A percentile compares a stretch with the other conserved stretches of the same genome.
These are phyloP conservation scores for Astrocystis sublimbata DNA, from an alignment of 495 filamentous ascomycete genomes.

Conservation along the genomic window DNA sequence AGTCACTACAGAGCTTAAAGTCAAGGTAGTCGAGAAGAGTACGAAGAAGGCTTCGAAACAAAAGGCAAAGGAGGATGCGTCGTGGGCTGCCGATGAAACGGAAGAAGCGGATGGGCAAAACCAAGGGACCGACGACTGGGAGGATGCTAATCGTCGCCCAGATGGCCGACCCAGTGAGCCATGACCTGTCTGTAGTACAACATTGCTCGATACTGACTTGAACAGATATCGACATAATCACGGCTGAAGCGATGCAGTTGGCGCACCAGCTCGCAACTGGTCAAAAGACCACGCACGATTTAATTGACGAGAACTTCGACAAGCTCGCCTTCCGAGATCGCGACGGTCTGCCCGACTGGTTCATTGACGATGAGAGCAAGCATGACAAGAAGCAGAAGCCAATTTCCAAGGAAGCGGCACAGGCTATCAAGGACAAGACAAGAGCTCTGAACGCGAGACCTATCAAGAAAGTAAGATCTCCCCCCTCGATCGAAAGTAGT, in stretches of 20 bases:
- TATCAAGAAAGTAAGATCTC: constrained; percentile 75
- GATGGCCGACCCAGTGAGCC: constrained; percentile 68
- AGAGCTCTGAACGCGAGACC: constrained; percentile 93
- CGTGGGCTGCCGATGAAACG: constrained; percentile 31
- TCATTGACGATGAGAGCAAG: constrained; percentile 85
- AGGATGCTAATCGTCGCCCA: constrained; percentile 62
- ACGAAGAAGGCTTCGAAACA: constrained; percentile 23
- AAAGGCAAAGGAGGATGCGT: constrained; percentile 31
- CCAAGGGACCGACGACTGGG: constrained; percentile 62
- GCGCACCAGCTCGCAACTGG: constrained; percentile 89
- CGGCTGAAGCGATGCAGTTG: constrained; percentile 98
- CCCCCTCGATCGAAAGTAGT: not conserved
- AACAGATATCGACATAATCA: constrained; percentile 94
- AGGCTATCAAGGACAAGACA: constrained; percentile 92
- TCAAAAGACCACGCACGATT: constrained; percentile 70
- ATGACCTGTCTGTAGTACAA: not conserved
- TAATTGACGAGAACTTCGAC: constrained; percentile 91
- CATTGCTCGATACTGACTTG: constrained; percentile 33
- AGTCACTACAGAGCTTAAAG: constrained; percentile 19
- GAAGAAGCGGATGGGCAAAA: constrained; percentile 52
- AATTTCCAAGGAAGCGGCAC: constrained; percentile 83
- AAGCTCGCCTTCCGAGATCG: constrained; percentile 86
- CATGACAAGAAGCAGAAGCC: constrained; percentile 85
- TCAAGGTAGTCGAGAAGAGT: constrained; percentile 10
- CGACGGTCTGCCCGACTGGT: constrained; percentile 97